Conservation (phyloP, 2,329 filamentous ascomycete genomes). For the Ophiostoma perfectum region DNA sequence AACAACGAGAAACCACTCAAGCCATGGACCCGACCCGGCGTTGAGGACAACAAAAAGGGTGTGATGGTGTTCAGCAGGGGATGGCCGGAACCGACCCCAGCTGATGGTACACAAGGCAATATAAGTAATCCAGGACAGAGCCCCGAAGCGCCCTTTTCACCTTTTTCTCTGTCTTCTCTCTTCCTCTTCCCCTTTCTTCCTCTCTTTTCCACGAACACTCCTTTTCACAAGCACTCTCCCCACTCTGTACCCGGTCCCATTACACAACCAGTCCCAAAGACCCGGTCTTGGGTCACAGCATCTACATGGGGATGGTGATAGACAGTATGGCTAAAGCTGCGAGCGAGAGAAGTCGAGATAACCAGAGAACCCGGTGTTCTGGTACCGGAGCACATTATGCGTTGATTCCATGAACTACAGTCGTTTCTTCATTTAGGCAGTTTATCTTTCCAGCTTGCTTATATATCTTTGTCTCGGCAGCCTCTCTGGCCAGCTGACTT, state of each 20-base stretch:
- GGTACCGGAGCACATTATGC: not conserved
- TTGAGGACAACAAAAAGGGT: not conserved
- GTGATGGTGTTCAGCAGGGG: not conserved
- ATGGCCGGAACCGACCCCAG: not conserved
- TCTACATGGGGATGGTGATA: not conserved
- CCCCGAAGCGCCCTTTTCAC: not conserved
- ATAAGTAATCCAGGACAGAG: not conserved
- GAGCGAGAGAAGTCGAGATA: not conserved
- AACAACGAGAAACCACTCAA: not conserved
- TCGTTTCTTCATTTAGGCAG: not conserved
- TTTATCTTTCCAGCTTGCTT: not conserved
- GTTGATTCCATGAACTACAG: not conserved
- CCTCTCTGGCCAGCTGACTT: not conserved
- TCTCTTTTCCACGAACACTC: no score
- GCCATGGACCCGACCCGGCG: not conserved
- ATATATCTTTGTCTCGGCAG: not conserved
- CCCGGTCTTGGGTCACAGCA: slow-evolving; percentile 14
- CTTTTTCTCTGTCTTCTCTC: not conserved
- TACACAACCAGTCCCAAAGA: slow-evolving; percentile 8
- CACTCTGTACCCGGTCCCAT: not conserved
- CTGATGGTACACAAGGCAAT: not conserved
- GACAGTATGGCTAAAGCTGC: not conserved
- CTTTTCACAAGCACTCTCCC: not conserved
- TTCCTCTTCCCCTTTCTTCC: not conserved
- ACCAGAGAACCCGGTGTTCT: not conserved